phyloP scores from a whole-genome alignment of 1,284 basidiomycete species.

The Austroboletus novae-zelandiae region DNA sequence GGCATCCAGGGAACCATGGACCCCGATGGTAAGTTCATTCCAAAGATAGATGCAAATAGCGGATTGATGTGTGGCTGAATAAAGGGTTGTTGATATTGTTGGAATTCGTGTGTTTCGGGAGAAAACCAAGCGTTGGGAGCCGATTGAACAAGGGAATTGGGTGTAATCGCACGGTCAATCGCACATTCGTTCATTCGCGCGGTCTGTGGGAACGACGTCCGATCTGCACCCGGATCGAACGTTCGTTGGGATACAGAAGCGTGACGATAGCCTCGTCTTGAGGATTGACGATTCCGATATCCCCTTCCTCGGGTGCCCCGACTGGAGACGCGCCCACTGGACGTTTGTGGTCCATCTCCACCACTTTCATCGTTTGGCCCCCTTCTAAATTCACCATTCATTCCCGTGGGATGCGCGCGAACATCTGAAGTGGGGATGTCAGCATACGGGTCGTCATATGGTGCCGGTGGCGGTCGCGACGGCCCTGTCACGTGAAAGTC shows the following conservation, averaged over 20 bases:
- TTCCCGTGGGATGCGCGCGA: constrained; percentile 1
- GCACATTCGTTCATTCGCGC: constrained; percentile 47
- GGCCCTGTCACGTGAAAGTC: constrained; percentile 49
- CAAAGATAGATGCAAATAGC: constrained; percentile 60
- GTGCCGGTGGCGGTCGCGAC: constrained; percentile 58
- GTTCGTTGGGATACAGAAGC: constrained; percentile 14
- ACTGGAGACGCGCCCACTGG: constrained; percentile 37
- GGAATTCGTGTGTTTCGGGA: constrained; percentile 6
- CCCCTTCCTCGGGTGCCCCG: constrained; percentile 26
- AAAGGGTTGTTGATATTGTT: constrained; percentile 39
- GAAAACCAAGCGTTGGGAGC: constrained; percentile 17
- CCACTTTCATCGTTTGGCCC: constrained; percentile 27
- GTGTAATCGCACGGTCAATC: constrained; percentile 34
- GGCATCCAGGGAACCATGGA: constrained; percentile 14
- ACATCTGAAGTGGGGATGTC: constrained; percentile 40
- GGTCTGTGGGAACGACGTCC: constrained; percentile 41
- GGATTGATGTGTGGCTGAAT: constrained; percentile 84
- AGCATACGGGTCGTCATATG: constrained; percentile 77
- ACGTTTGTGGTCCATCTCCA: background rate
- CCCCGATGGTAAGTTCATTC: constrained; percentile 36
- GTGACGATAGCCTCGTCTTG: constrained; percentile 16
- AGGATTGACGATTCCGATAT: constrained; percentile 13
- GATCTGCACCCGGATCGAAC: constrained; percentile 32
- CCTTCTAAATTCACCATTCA: constrained; percentile 4
- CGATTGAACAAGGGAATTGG: constrained; percentile 14